Evolutionary conservation across 2,329 filamentous ascomycete species (phyloP).

Genomic region (Colletotrichum tabaci): DNA sequence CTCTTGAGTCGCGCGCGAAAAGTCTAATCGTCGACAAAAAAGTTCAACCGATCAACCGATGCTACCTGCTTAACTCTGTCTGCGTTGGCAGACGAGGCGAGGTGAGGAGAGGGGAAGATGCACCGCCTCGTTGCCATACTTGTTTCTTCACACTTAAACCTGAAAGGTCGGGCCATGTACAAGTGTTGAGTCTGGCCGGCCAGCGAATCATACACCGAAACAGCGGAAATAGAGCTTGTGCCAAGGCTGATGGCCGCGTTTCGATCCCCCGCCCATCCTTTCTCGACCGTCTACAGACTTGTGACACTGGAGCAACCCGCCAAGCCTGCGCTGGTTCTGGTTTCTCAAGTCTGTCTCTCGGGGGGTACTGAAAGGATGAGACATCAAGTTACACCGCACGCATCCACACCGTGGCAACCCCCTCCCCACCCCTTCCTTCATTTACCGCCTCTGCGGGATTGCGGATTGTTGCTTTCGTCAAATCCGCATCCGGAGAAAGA

Average conservation of each 20-base stretch:
- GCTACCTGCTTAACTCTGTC: background rate
- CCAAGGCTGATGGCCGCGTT: constrained; percentile 36
- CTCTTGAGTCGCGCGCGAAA: constrained; percentile 4
- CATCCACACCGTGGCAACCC: background rate
- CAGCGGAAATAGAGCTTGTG: constrained; percentile 33
- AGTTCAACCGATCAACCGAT: background rate
- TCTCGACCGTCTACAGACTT: constrained; percentile 13
- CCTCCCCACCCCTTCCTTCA: background rate
- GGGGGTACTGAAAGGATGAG: constrained; percentile 25
- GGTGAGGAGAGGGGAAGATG: background rate
- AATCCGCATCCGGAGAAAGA: background rate
- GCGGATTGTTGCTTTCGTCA: background rate
- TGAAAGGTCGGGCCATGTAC: constrained; percentile 17
- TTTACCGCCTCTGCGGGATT: background rate
- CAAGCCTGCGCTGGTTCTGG: constrained; percentile 31
- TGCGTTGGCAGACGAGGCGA: background rate
- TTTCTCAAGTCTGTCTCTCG: background rate
- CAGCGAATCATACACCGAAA: constrained; percentile 25
- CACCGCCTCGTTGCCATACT: constrained; percentile 10
- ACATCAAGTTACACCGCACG: constrained; percentile 21
- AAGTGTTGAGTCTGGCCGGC: constrained; percentile 16
- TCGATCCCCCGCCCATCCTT: constrained; percentile 25
- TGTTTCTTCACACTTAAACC: background rate
- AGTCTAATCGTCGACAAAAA: background rate
- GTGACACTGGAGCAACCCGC: constrained; percentile 31